phyloP scores from a whole-genome alignment of 2,329 filamentous ascomycete species.

The Colletotrichum orbiculare region DNA sequence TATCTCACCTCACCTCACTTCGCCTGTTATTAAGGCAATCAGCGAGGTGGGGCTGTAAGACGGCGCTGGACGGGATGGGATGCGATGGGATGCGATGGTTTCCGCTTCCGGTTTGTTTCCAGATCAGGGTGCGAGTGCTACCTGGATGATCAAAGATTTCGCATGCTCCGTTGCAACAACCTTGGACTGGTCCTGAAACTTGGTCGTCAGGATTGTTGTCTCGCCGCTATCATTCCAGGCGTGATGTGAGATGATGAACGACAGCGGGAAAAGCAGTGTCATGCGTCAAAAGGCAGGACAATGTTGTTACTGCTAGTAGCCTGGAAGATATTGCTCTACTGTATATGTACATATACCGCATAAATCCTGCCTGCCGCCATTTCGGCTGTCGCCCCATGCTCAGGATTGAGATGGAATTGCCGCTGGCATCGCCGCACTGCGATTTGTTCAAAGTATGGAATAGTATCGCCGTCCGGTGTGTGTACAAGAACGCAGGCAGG shows the following conservation, averaged over 20 bases:
- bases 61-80: not conserved
- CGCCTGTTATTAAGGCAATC: conserved; percentile 32
- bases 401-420: conserved; percentile 22
- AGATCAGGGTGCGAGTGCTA: too few species aligned
- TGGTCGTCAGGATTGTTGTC: too few species aligned
- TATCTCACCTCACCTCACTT: conserved; percentile 12
- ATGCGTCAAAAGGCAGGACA: too few species aligned
- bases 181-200: too few species aligned
- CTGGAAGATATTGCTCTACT: not conserved
- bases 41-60: conserved; percentile 29
- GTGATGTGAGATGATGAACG: too few species aligned
- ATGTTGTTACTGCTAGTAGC: too few species aligned
- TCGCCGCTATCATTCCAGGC: too few species aligned
- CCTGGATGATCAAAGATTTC: too few species aligned
- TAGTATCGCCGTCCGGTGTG: too few species aligned
- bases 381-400: not conserved
- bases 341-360: conserved; percentile 1
- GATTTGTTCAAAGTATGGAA: not conserved
- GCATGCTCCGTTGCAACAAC: too few species aligned
- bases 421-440: conserved; percentile 8
- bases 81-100: conserved; percentile 14
- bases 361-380: not conserved
- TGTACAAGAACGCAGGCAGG: too few species aligned
- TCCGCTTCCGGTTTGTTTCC: conserved; percentile 1
- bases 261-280: too few species aligned